Base-by-base conservation (phyloP, 2,329 filamentous ascomycete genomes). In the Elsinoe australis region DNA sequence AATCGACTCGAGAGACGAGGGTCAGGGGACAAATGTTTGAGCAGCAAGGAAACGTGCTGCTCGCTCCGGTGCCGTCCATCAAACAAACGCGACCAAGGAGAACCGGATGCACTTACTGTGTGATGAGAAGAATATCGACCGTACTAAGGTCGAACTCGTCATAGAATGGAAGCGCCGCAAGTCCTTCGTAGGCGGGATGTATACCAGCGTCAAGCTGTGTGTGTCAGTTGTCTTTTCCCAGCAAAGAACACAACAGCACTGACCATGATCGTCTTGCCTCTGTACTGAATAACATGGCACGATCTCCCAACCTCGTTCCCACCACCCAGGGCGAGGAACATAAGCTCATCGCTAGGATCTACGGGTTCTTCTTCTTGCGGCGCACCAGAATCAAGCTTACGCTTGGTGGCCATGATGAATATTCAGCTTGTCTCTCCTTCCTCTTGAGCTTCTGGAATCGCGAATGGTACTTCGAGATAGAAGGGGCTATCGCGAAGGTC, bases 191-290 rank as follows among this genome's bases (percentile, higher is more conserved):
- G 6, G 87, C 92, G 44, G 92, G 89, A 66, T 98, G 92, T 71
- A 95, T 90, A 44, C 92, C 92, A 44, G 92, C 92, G 71, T 98
- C 92, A 58, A 98, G 86, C 87, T 94, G 63, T 50, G 22, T 8
- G 18, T 12, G 10, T 26, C 36, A 49, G 46, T 31, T 66, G 59
- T 55, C 53, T 35, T 2, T 47, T 15, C 36, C 21, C 14, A 18
- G 28, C 28, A 38, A 15, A 35, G n/a, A n/a, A 19, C 21, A 29
- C 12, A 8, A 26, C 29, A 6, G 21, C 9, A 41, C 79, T 57
- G 72, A 94, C 88, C 92, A 98, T 98, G 57, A 98, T 87, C 4
- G 90, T 96, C 69, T 98, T 98, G 53, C 92, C 92, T 70, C 96
- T 98, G 77, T 98, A 98, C 62, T 96, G 88, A 52, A 98, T 82